These are phyloP conservation scores for Sphaerobolus stellatus DNA, from an alignment of 1,284 basidiomycete genomes.

Conservation along the genomic window DNA sequence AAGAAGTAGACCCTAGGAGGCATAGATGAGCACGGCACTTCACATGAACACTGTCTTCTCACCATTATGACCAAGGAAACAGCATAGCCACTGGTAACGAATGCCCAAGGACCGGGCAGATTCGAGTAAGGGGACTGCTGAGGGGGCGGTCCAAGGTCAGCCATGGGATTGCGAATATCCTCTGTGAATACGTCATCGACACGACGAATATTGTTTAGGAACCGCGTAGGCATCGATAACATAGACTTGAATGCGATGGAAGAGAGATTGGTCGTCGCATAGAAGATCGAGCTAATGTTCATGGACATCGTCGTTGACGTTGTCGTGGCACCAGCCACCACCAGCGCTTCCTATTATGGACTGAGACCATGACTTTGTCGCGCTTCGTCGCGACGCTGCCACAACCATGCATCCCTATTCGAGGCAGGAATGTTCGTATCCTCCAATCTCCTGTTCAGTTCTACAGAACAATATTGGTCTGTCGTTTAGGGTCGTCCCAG, in stretches of 20 bases:
- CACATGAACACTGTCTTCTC: conserved; percentile 21
- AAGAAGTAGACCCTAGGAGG: conserved; percentile 57
- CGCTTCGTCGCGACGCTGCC: conserved; percentile 11
- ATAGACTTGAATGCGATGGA: conserved; percentile 16
- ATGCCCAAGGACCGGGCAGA: conserved; percentile 62
- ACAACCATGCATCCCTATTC: conserved; percentile 20
- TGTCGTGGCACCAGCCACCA: conserved; percentile 3
- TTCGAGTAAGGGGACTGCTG: conserved; percentile 2
- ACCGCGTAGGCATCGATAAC: conserved; percentile 18
- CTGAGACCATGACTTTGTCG: neutral
- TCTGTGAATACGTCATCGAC: conserved; percentile 18
- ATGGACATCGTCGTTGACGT: conserved; percentile 11
- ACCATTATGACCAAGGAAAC: conserved; percentile 65
- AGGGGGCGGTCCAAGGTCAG: conserved; percentile 8
- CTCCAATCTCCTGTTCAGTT: conserved; percentile 8
- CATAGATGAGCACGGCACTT: conserved; percentile 14
- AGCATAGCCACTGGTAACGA: conserved; percentile 69
- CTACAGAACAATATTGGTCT: conserved; percentile 8
- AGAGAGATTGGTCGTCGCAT: conserved; percentile 11
- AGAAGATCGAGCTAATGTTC: conserved; percentile 17
- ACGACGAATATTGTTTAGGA: conserved; percentile 18
- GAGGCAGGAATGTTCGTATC: conserved; percentile 13
- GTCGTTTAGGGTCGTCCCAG: neutral
- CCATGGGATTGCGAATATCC: conserved; percentile 10
- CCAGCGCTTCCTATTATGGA: too few species aligned